phyloP scores from a whole-genome alignment of 257 asterid species.

The Forsythia suspensa region DNA sequence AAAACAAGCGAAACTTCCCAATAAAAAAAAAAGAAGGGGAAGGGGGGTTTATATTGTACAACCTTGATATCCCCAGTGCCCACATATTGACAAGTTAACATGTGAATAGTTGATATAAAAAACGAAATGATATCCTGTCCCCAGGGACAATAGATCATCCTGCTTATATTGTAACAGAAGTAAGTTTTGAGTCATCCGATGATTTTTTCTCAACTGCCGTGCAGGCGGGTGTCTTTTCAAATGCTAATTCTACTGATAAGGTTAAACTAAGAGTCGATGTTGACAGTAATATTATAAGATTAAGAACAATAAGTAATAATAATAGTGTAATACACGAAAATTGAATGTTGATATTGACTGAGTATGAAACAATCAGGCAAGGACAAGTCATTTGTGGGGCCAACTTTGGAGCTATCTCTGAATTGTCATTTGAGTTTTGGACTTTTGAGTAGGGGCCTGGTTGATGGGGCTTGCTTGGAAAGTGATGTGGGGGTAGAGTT shows the following conservation, averaged over 20 bases:
- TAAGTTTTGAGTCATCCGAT: slow-evolving; percentile 12
- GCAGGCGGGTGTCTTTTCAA: slow-evolving; percentile 40
- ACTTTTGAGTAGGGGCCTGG: background rate
- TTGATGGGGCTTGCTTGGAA: slow-evolving; percentile 17
- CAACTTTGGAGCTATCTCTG: slow-evolving; percentile 3
- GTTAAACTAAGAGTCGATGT: slow-evolving; percentile 11
- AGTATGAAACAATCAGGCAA: slow-evolving; percentile 22
- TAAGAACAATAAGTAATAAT: background rate
- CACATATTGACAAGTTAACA: too few relatives aligned
- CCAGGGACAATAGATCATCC: too few relatives aligned
- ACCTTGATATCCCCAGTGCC: too few relatives aligned
- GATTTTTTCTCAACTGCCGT: slow-evolving; percentile 26
- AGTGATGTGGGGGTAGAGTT: slow-evolving; percentile 10
- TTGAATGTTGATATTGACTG: slow-evolving; percentile 21
- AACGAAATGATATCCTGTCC: too few relatives aligned
- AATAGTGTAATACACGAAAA: background rate
- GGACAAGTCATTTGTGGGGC: slow-evolving; percentile 30
- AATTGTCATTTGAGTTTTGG: background rate
- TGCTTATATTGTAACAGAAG: background rate
- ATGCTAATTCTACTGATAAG: slow-evolving; percentile 2
- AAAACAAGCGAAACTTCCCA: background rate
- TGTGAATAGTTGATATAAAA: too few relatives aligned
- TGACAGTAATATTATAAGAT: slow-evolving; percentile 7
- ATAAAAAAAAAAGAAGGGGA: background rate
- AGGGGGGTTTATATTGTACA: background rate